Evolutionary conservation across 2,329 filamentous ascomycete genomes (phyloP), one percentile per base, ranked within the genome.

Genomic region (Sarocladiaceae sp.): DNA sequence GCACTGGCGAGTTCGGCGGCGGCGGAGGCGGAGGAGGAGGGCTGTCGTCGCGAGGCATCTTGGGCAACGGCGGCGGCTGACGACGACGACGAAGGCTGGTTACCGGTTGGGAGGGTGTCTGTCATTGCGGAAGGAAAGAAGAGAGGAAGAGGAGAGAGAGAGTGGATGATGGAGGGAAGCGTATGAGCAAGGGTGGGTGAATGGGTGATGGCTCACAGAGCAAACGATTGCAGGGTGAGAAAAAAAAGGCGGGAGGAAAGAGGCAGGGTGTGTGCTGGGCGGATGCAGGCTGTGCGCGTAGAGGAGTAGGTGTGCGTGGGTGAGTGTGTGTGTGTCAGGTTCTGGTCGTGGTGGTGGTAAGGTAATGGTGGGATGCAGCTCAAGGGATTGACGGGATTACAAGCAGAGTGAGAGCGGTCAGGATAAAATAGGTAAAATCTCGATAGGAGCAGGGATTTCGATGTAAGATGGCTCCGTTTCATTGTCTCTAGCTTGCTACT

Each of bases 1-100:
- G 74, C 74, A 79, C 76, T 56, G 77, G 77, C 64, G 77, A 80
- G 74, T 80, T 80, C 67, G 77, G 76, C 55, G 76, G 50, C 58
- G 74, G 72, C 50, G 76, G 76, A 51, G 77, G 77, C 48, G 76
- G 76, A 55, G 76, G 76, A 56, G 77, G 76, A 46, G 77, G 77
- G 65, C 74, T 79, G 69, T 78, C 71, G 65, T 79, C 74, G 64
- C 76, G 74, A 70, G 74, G 73, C 76, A 80, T 80, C 68, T 65
- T 74, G 67, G 56, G 58, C 54, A 51, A 54, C 46, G 51, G 56
- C 54, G 48, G 62, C 54, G 52, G n/a, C n/a, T n/a, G n/a, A n/a
- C n/a, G 56, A 43, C 40, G 40, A 43, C 48, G 48, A 49, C 46
- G 37, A 41, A 18, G 21, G 18, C 29, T 47, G 50, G 43, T 43